phyloP scores from a whole-genome alignment of 1,284 basidiomycete genomes.

The Ustanciosporium gigantosporum region DNA sequence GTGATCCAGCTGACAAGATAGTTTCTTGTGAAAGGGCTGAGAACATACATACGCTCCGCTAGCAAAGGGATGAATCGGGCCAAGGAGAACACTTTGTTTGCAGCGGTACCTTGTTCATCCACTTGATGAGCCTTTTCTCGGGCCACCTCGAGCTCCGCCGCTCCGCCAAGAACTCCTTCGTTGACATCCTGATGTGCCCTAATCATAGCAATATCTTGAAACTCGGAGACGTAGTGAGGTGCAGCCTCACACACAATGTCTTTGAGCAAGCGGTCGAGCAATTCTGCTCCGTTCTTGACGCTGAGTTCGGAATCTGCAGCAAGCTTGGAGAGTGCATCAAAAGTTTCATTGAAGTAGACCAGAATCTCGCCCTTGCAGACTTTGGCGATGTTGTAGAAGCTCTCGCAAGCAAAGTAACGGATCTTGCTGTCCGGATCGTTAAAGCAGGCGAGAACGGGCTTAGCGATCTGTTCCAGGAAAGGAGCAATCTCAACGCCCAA shows the following conservation, averaged over 20 bases:
- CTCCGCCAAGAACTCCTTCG: slow-evolving; percentile 37
- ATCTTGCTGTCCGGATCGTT: slow-evolving; percentile 92
- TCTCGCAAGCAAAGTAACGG: slow-evolving; percentile 95
- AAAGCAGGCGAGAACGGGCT: slow-evolving; percentile 89
- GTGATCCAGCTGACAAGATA: slow-evolving; percentile 97
- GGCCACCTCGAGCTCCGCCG: slow-evolving; percentile 53
- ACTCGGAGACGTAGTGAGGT: slow-evolving; percentile 88
- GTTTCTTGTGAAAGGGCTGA: slow-evolving; percentile 92
- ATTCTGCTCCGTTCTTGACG: slow-evolving; percentile 97
- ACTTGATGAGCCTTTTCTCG: slow-evolving; percentile 52
- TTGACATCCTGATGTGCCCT: slow-evolving; percentile 67
- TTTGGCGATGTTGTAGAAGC: slow-evolving; percentile 93
- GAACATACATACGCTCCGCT: slow-evolving; percentile 87
- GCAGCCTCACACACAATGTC: slow-evolving; percentile 97
- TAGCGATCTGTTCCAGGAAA: slow-evolving; percentile 90
- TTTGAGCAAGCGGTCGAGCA: slow-evolving; percentile 94
- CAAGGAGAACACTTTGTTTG: slow-evolving; percentile 75
- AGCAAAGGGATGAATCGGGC: slow-evolving; percentile 92
- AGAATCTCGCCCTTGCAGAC: slow-evolving; percentile 96
- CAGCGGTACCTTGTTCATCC: slow-evolving; percentile 32
- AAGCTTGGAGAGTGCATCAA: slow-evolving; percentile 96
- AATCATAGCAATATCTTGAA: slow-evolving; percentile 67
- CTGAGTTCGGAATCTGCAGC: slow-evolving; percentile 94
- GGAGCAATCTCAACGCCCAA: slow-evolving; percentile 88
- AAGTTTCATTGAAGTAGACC: slow-evolving; percentile 97